Base-by-base conservation (phyloP, 176 grass and related monocot genomes). In the Puccinellia tenuiflora region DNA sequence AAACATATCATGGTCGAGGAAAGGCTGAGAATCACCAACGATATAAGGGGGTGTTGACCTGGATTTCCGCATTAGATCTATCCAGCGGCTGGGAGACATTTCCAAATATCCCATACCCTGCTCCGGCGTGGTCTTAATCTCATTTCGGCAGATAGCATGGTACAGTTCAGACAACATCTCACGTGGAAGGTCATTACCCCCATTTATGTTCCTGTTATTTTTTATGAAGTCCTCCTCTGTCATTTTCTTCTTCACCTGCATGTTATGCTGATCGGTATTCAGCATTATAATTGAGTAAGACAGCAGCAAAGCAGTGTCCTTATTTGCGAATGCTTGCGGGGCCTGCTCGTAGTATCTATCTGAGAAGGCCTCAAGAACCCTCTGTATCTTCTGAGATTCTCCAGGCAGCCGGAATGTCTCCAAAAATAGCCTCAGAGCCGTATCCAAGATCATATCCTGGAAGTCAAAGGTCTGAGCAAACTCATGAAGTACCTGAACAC, bases 241-340 rank as follows among this genome's bases (percentile, higher is more conserved):
- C 97, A 99, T 99, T 82, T 99, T 99, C 84, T 96, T 99, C 81
- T 99, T 99, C 68, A 99, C 97, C 75, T 99, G 97, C 88, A 92
- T 94, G 81, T 99, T 99, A 75, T 99, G 97, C 78, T 99, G 97
- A 90, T 99, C 97, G 37, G 97, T 99, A 86, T 99, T 99, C 46
- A 99, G 88, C 97, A 99, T 92, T 91, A 99, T 99, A 67, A 99
- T 90, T 57, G 97, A 99, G 79, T 99, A 99, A 24, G 97, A 86
- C 68, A 99, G 83, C 31, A 99, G 4, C 38, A 96, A 85, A 83
- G 97, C 97, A 86, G 97, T 94, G 66, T 99, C 97, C 64, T 99
- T 99, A 76, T 99, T 93, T 24, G 88, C 97, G 4, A 99, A 87
- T 83, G 92, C 86, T 47, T 99, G 88, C 11, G 88, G 93, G 52